phyloP scores from a whole-genome alignment of 2,329 filamentous ascomycete species.

The Coniochaeta sp. region DNA sequence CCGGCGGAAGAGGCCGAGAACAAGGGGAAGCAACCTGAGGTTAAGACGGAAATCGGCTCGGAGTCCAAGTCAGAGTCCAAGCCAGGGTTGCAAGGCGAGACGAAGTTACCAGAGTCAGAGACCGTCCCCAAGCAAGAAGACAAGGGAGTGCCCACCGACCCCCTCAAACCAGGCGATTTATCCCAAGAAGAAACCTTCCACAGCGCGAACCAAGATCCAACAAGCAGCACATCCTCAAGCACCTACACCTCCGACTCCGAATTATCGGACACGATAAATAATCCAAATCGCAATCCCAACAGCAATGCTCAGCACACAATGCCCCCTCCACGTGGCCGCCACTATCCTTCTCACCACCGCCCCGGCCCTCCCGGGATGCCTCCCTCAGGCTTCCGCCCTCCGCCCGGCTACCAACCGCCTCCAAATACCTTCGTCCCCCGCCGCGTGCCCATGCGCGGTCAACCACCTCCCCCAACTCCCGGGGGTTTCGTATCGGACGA shows the following conservation, averaged over 20 bases:
- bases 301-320: not conserved
- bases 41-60: not conserved
- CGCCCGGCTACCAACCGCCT: not conserved
- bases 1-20: not conserved
- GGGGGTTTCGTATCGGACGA: not conserved
- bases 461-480: not conserved
- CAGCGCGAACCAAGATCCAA: not conserved
- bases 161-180: not conserved
- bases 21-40: not conserved
- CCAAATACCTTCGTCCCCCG: not conserved
- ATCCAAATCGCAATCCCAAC: not conserved
- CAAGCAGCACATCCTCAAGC: not conserved
- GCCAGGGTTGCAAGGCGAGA: not conserved
- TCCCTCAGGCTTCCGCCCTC: not conserved
- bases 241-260: slow-evolving; percentile 2
- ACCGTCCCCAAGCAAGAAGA: not conserved
- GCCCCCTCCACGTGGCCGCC: not conserved
- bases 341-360: not conserved
- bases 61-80: not conserved
- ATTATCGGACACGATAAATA: not conserved
- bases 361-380: not conserved
- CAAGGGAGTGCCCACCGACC: not conserved
- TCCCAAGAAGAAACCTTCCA: slow-evolving; percentile 1
- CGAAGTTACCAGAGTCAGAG: not conserved
- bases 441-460: not conserved